Percentiles rank a stretch among this genome's conserved stretches.
Conservation (phyloP, 192 early-diverging fungal genomes). For the Podila epicladia region DNA sequence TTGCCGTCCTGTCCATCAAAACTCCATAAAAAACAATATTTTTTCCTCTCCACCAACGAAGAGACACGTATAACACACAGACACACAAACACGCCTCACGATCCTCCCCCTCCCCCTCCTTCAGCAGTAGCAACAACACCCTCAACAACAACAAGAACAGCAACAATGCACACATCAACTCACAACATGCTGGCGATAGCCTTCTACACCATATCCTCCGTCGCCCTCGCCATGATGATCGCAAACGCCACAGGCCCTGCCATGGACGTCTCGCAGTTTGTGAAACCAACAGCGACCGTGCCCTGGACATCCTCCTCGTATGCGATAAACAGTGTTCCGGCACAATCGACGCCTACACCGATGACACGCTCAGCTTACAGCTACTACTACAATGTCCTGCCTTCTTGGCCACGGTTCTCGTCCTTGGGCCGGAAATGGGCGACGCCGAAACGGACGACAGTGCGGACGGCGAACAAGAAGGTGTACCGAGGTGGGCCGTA, state of each 20-base stretch:
- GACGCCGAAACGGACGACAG: not conserved
- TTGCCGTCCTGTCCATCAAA: no score
- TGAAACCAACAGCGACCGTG: not conserved
- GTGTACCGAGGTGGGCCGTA: not conserved
- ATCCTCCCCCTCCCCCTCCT: no score
- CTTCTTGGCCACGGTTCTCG: not conserved
- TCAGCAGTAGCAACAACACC: not conserved
- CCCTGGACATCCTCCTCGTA: not conserved
- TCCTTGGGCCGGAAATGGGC: not conserved
- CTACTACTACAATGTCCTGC: not conserved
- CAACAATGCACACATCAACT: no score
- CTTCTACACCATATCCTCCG: not conserved
- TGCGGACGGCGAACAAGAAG: not conserved
- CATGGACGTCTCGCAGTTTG: conserved; percentile 1
- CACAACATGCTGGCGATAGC: conserved; percentile 1
- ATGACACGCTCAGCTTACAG: not conserved
- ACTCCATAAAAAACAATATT: no score
- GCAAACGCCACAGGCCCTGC: not conserved
- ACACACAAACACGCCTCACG: not conserved
- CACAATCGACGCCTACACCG: not conserved
- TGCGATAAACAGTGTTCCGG: no score
- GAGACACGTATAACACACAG: not conserved
- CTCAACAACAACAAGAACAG: not conserved
- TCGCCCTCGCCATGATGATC: not conserved
- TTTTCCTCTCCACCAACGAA: not conserved